phyloP scores from a whole-genome alignment of 208 protist species.

The Novymonas esmeraldas region DNA sequence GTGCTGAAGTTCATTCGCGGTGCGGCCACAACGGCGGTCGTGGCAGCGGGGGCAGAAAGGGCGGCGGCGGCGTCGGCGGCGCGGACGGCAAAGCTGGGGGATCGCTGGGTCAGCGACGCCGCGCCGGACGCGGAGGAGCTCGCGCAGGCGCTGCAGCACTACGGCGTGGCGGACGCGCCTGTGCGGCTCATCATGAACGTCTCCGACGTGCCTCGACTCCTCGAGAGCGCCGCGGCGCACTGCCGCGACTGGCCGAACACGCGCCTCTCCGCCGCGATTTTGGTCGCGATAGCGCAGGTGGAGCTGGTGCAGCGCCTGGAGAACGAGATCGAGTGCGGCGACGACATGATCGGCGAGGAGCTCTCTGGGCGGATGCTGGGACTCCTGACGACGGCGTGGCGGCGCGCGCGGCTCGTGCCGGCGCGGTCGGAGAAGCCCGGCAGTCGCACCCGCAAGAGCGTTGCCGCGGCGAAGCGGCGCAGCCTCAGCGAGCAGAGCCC shows the following conservation, averaged over 20 bases:
- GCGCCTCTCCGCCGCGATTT: slow-evolving; percentile 8
- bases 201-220: slow-evolving; percentile 4
- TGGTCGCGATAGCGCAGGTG: slow-evolving; percentile 12
- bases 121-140: slow-evolving; percentile 8
- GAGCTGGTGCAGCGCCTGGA: slow-evolving; percentile 21
- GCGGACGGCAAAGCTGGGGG: not conserved
- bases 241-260: slow-evolving; percentile 17
- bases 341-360: slow-evolving; percentile 25
- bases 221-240: slow-evolving; percentile 10
- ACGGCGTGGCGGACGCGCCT: slow-evolving; percentile 8
- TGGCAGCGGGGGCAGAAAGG: not conserved
- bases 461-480: not conserved
- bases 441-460: slow-evolving; percentile 8
- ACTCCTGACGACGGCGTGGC: slow-evolving; percentile 29
- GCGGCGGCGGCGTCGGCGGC: not conserved
- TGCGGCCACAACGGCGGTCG: slow-evolving; percentile 15
- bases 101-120: not conserved
- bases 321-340: slow-evolving; percentile 15
- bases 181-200: slow-evolving; percentile 8
- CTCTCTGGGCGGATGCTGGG: slow-evolving; percentile 12
- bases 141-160: slow-evolving; percentile 27
- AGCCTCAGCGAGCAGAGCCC: slow-evolving; percentile 7
- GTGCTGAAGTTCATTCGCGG: slow-evolving; percentile 77
- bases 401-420: slow-evolving; percentile 8
- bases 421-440: slow-evolving; percentile 17